These are phyloP conservation scores for Fusarium nurragi DNA, from an alignment of 2,329 filamentous ascomycete species.

Conservation along the genomic window DNA sequence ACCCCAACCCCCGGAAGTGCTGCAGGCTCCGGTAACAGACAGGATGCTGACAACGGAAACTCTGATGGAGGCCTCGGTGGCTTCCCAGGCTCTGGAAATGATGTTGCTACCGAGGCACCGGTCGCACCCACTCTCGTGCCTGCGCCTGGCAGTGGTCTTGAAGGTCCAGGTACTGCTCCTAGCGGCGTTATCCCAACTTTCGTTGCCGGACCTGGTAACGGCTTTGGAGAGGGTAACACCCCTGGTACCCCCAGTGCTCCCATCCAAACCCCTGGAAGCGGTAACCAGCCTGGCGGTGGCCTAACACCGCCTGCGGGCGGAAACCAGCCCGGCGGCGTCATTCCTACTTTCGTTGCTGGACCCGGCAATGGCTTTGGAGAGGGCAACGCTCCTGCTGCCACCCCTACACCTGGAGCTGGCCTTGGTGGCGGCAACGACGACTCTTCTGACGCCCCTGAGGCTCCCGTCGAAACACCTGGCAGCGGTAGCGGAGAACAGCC, in stretches of 20 bases:
- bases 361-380: slow-evolving; percentile 20
- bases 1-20: background rate
- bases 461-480: slow-evolving; percentile 15
- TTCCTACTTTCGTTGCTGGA: slow-evolving; percentile 25
- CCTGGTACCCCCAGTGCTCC: background rate
- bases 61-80: background rate
- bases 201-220: slow-evolving; percentile 21
- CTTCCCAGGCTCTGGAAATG: slow-evolving; percentile 5
- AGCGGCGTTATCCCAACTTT: slow-evolving; percentile 12
- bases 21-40: background rate
- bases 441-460: background rate
- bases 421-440: slow-evolving; percentile 8
- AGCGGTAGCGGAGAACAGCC: background rate
- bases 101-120: slow-evolving; percentile 2
- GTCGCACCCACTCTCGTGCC: slow-evolving; percentile 24
- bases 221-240: slow-evolving; percentile 4
- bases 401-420: background rate
- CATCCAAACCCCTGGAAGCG: background rate
- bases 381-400: background rate
- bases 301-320: background rate
- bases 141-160: slow-evolving; percentile 20
- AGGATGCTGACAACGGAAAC: background rate
- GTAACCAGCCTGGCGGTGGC: background rate
- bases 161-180: slow-evolving; percentile 19
- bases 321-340: background rate